Evolutionary conservation across 345 rosid species (phyloP), one percentile per base, ranked within the genome.

Genomic region (Gynandropsis gynandra): DNA sequence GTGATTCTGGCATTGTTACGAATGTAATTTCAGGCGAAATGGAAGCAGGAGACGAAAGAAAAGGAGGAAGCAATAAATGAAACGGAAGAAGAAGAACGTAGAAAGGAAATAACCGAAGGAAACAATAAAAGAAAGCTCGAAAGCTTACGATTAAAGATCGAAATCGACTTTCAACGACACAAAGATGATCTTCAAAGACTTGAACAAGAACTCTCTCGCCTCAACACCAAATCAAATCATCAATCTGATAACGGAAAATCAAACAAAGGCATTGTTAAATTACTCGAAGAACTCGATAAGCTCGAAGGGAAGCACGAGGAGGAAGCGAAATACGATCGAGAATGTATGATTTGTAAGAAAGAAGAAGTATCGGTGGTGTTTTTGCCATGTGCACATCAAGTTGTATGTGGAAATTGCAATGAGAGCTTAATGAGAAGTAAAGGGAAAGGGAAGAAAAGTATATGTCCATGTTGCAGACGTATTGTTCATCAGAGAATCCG

Each of bases 331-430:
- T 19, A 68, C 36, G 72, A 74, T 54, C 64, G 89, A 50, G 74
- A 75, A 46, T 87, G 93, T 82, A 69, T 81, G 32, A 63, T 83
- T 3, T 87, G 93, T 59, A 58, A 35, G 71, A 81, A 79, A 59
- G 81, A 83, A 32, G 96, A 79, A 72, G 93, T 81, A 35, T 76
- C 80, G 4, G 44, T 87, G 52, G 78, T 87, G 56, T 83, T 87
- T 42, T 80, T 87, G 52, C 89, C 89, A 1, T 87, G 93, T 59
- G 77, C 85, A 0, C 96, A 87, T 70, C 83, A 83, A 59, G 80
- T 87, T 18, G 46, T 80, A 34, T 83, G 89, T 44, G 73, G 80
- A 11, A 65, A 56, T 42, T 87, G 96, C 82, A 76, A 76, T 16
- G 83, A 81, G n/a, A 72, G 21, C 61, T 80, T 74, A 18, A 50